These are phyloP conservation scores for Aspergillus terreus DNA, from an alignment of 2,329 filamentous ascomycete genomes.

Conservation along the genomic window DNA sequence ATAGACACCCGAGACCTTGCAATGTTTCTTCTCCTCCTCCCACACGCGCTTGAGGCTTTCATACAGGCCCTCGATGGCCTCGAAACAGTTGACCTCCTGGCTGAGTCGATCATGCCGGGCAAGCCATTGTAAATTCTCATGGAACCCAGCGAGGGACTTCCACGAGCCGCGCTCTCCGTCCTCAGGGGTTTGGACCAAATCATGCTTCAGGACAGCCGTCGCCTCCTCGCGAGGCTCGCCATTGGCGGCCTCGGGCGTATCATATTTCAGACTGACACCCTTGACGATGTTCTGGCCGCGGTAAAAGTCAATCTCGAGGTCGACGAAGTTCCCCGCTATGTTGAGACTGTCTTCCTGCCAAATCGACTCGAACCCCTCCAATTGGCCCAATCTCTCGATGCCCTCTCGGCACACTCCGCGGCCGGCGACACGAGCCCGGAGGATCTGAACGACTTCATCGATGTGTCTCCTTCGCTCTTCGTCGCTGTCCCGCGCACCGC, in stretches of 20 bases:
- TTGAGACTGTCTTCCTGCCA: constrained; percentile 46
- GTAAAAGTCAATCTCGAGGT: constrained; percentile 45
- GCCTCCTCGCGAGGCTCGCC: constrained; percentile 41
- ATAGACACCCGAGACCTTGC: constrained; percentile 27
- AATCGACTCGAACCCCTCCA: constrained; percentile 45
- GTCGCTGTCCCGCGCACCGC: constrained; percentile 36
- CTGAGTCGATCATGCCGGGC: constrained; percentile 44
- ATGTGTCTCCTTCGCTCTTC: constrained; percentile 40
- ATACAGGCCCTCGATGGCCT: constrained; percentile 43
- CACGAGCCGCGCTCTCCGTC: constrained; percentile 31
- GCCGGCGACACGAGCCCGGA: constrained; percentile 39
- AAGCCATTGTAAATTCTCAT: constrained; percentile 42
- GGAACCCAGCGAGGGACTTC: constrained; percentile 37
- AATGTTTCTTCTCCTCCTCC: constrained; percentile 36
- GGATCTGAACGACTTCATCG: constrained; percentile 37
- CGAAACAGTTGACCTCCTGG: constrained; percentile 44
- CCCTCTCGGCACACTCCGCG: constrained; percentile 43
- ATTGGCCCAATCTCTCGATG: constrained; percentile 38
- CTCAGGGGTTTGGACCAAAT: constrained; percentile 31
- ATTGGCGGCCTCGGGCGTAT: constrained; percentile 38
- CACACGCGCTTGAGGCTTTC: constrained; percentile 41
- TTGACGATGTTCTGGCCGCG: constrained; percentile 38
- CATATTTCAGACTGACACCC: constrained; percentile 42
- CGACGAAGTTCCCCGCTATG: constrained; percentile 45
- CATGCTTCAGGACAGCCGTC: constrained; percentile 40